Conservation (phyloP, 2,329 filamentous ascomycete species). For the Fusarium sp. region DNA sequence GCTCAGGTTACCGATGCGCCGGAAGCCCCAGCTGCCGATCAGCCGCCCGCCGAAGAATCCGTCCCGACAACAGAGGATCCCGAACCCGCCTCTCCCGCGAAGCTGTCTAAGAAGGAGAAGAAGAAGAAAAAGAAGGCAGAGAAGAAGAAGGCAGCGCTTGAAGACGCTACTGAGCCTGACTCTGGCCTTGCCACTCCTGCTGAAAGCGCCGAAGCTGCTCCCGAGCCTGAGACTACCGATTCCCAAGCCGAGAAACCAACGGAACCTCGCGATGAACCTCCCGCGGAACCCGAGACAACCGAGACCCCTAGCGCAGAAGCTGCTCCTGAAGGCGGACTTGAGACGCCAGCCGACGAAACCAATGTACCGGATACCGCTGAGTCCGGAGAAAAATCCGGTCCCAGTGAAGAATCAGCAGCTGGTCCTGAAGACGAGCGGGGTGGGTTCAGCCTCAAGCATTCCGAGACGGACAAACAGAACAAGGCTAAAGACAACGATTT, state of each 20-base stretch:
- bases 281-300: conserved; percentile 35
- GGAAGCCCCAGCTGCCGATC: conserved; percentile 26
- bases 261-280: conserved; percentile 31
- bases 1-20: conserved; percentile 29
- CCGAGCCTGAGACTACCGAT: conserved; percentile 29
- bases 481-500: conserved; percentile 52
- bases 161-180: conserved; percentile 38
- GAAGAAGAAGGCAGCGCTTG: conserved; percentile 50
- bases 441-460: conserved; percentile 49
- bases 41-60: conserved; percentile 30
- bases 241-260: conserved; percentile 19
- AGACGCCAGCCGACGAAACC: conserved; percentile 25
- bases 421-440: conserved; percentile 51
- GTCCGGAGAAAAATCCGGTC: conserved; percentile 39
- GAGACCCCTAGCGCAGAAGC: conserved; percentile 20
- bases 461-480: conserved; percentile 55
- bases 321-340: conserved; percentile 20
- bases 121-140: conserved; percentile 51
- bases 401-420: conserved; percentile 45
- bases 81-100: conserved; percentile 42
- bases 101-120: conserved; percentile 55
- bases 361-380: conserved; percentile 36
- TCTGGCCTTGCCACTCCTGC: conserved; percentile 32
- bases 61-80: conserved; percentile 36
- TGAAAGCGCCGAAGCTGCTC: conserved; percentile 29